Evolutionary conservation across 2,329 filamentous ascomycete genomes (phyloP), one percentile per base, ranked within the genome.

Genomic region (Fusarium clavum): DNA sequence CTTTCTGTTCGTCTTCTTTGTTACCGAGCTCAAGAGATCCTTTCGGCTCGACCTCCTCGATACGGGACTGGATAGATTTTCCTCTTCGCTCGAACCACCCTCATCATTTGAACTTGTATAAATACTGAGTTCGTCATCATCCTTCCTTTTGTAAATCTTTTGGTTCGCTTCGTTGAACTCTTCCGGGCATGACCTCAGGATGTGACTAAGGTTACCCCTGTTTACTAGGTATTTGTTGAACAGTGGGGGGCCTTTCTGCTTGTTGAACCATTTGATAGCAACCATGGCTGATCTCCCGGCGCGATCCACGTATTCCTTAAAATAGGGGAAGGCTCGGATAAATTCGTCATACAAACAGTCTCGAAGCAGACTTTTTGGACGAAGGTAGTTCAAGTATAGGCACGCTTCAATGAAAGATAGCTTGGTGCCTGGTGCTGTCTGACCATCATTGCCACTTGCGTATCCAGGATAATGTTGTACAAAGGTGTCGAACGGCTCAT

Each of bases 331-430:
- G 3, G 77, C 73, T 10, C 82, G 77, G 30, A 88, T 81, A 55
- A 87, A 86, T 57, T 88, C 86, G 68, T 88, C 87, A 62, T 83
- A 88, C 0, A 86, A 72, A 56, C 78, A 85, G 25, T 81, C 79
- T 14, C 80, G 78, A 20, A 87, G 71, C 7, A 69, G 54, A 11
- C 77, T 75, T 14, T 76, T 68, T 25, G 76, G 70, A 44, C 77
- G 76, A 3, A 85, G 75, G 54, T 78, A 79, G 20, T 82, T 76
- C 10, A 87, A 71, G 66, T 79, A 83, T 0, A 83, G 73, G 53
- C 85, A 82, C 0, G 83, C 83, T 24, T 77, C 78, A 25, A 86
- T 72, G 56, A 88, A 88, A 12, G 80, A 73, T 6, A 69, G 71
- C 6, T 80, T 72, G 27, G 72, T 81, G 3, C 82, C 84, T 2